Evolutionary conservation across 169 alveolate genomes (phyloP), one percentile per base, ranked within the genome.

Genomic region (Neospora caninum): DNA sequence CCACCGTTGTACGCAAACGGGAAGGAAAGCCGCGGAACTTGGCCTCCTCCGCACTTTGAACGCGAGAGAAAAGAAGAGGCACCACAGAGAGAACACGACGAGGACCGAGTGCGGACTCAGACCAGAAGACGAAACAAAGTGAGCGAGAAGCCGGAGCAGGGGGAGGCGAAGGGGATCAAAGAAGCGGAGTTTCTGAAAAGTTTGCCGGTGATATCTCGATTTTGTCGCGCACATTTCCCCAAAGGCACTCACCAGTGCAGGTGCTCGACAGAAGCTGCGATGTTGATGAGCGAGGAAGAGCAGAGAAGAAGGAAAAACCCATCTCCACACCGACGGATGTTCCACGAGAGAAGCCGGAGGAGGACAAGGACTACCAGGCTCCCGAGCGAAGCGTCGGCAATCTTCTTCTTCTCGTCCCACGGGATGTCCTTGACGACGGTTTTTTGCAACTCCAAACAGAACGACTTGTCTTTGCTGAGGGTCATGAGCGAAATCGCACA

Each of bases 201-300:
- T n/a, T n/a, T n/a, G n/a, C n/a, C n/a, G n/a, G n/a, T n/a, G n/a
- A n/a, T n/a, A n/a, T n/a, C n/a, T n/a, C n/a, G n/a, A n/a, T n/a
- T n/a, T n/a, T n/a, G n/a, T n/a, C n/a, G n/a, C n/a, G n/a, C n/a
- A n/a, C n/a, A n/a, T 49, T 49, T 49, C 22, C 4, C 4, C 22
- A 49, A 13, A 49, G 58, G 13, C 58, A 7, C 64, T 42, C 38
- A 82, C 89, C 89, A 82, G 89, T 82, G 89, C 42, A 82, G 89
- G 20, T 82, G 89, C 64, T 82, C 89, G 67, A 82, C 89, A 82
- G 89, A 38, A n/a, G 89, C 18, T 2, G 89, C 53, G 53, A 82
- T 36, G 67, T 82, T 82, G 41, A 82, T 1, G n/a, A 82, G 67
- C 36, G 31, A 39, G 10, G 89, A 38, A 18, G 67, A 38, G 67